phyloP scores from a whole-genome alignment of 1,284 basidiomycete species.

The Malassezia brasiliensis region DNA sequence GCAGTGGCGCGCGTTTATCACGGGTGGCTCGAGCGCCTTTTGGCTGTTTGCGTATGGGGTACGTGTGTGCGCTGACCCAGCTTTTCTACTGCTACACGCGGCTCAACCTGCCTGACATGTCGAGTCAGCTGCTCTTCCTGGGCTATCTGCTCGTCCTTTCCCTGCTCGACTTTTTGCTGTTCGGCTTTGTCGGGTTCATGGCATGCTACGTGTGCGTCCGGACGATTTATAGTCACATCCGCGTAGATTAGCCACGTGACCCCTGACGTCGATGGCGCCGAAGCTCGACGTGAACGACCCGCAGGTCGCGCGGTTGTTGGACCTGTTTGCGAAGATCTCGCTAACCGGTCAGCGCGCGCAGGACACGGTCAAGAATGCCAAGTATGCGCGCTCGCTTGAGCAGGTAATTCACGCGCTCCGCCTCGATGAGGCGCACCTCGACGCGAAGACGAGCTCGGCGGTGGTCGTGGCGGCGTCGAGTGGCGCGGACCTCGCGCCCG shows the following conservation, averaged over 20 bases:
- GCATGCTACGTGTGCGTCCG: constrained; percentile 30
- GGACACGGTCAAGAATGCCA: constrained; percentile 52
- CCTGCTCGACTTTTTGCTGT: constrained; percentile 75
- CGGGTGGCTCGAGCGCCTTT: constrained; percentile 84
- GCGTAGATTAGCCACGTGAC: constrained; percentile 30
- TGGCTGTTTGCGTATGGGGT: constrained; percentile 72
- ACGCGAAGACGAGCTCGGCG: constrained; percentile 71
- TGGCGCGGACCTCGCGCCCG: constrained; percentile 56
- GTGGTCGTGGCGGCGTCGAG: constrained; percentile 60
- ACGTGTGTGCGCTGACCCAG: constrained; percentile 30
- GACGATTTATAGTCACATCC: constrained; percentile 35
- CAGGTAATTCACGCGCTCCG: constrained; percentile 57
- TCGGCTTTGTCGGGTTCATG: constrained; percentile 51
- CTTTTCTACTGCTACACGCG: constrained; percentile 80
- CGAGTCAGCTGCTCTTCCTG: constrained; percentile 76
- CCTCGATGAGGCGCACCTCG: constrained; percentile 51
- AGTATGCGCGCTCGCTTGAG: constrained; percentile 54
- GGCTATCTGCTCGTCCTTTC: constrained; percentile 80
- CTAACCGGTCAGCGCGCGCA: constrained; percentile 67
- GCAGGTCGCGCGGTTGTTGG: constrained; percentile 53
- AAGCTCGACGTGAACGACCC: constrained; percentile 54
- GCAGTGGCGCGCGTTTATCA: constrained; percentile 92
- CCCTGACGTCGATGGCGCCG: constrained; percentile 50
- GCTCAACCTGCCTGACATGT: constrained; percentile 69
- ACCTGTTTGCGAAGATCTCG: constrained; percentile 69